Percentiles rank a stretch among this genome's conserved stretches.
Evolutionary conservation across 164 flowering plant genomes (phyloP).

Genomic region (Stephania yunnanensis): DNA sequence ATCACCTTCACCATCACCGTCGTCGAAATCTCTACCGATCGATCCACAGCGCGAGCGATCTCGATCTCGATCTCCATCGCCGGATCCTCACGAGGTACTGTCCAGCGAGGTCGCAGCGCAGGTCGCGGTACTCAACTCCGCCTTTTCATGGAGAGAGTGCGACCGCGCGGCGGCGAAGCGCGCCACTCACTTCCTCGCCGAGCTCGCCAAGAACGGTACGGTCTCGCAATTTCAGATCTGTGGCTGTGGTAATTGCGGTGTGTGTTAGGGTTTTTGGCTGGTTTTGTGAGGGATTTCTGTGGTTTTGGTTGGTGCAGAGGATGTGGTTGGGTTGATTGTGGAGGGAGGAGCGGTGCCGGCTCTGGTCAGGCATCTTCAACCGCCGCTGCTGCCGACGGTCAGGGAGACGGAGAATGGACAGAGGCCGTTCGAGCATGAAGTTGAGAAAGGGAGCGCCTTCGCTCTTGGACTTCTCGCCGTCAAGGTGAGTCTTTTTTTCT

Average conservation of each 20-base stretch:
- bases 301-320: conserved; percentile 38
- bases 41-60: too few relatives aligned
- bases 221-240: not conserved
- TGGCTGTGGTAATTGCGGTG: not conserved
- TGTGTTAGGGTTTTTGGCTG: conserved; percentile 6
- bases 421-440: conserved; percentile 78
- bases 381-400: conserved; percentile 31
- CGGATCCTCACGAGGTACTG: conserved; percentile 33
- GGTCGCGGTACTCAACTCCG: conserved; percentile 40
- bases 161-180: conserved; percentile 83
- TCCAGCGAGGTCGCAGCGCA: conserved; percentile 43
- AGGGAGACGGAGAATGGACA: conserved; percentile 28
- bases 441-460: conserved; percentile 85
- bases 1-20: too few relatives aligned
- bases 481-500: conserved; percentile 37
- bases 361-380: conserved; percentile 67
- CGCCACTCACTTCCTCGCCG: conserved; percentile 72
- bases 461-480: conserved; percentile 85
- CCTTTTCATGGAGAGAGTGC: conserved; percentile 62
- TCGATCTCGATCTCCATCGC: conserved; percentile 21
- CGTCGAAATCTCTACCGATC: too few relatives aligned
- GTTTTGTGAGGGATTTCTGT: conserved; percentile 3
- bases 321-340: conserved; percentile 69
- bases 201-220: conserved; percentile 76
- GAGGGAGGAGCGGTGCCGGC: conserved; percentile 84